Evolutionary conservation across 1,284 basidiomycete species (phyloP), one percentile per base, ranked within the genome.

Genomic region (Ganoderma resinaceum): DNA sequence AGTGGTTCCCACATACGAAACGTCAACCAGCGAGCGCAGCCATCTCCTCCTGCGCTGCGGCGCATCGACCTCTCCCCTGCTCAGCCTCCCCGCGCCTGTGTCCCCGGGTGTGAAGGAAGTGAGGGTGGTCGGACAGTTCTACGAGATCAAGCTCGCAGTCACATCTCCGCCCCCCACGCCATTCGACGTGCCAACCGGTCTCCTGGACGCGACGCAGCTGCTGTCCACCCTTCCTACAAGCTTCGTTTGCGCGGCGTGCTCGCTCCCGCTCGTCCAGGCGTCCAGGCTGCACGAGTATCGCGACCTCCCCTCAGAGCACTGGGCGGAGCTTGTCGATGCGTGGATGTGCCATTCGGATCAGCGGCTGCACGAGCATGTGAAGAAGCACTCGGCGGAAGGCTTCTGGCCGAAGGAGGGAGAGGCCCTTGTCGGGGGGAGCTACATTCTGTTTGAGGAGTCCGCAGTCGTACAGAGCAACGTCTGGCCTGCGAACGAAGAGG

Each of bases 331-430:
- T 49, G 89, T 99, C 29, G 97, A 99, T 69, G 93, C 95, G 2
- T 99, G 97, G 97, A 97, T 99, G 94, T 99, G 97, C 77, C 97
- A 99, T 80, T 81, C 90, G 26, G 96, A 98, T 77, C 96, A 97
- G 80, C 89, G 87, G 38, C 82, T 96, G 60, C 87, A 92, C 66
- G 90, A 91, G 31, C 86, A 91, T 20, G 86, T 95, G 4, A 82
- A 88, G 58, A 84, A 87, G 71, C 87, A 89, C 72, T 88, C 89
- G 0, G 86, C 85, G 73, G 82, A 85, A 42, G 94, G 92, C 0
- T 95, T 97, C 78, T 95, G 94, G 92, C 96, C 96, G 0, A 80
- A 82, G 1, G 75, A 77, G 33, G 86, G 87, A 1, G 88, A 93
- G 71, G 93, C 90, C 0, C 85, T 97, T 40, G 93, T 97, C 35